phyloP scores from a whole-genome alignment of 208 protist species.

The Trypanosoma rangeli region DNA sequence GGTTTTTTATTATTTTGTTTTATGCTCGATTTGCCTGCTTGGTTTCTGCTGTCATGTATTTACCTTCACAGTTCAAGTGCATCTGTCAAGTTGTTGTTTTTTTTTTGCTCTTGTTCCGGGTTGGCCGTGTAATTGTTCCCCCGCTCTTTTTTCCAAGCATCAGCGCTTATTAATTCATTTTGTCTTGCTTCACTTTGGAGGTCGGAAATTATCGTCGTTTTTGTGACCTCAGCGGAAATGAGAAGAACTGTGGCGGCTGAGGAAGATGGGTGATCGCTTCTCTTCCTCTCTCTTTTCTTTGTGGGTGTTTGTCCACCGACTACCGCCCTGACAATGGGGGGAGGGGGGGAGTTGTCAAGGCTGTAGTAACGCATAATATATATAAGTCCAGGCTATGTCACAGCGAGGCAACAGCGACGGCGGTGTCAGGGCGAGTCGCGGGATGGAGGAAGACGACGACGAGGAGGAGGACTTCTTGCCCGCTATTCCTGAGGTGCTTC shows the following conservation, averaged over 20 bases:
- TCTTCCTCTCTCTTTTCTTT: background rate
- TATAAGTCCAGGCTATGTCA: slow-evolving; percentile 2
- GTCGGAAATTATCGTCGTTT: background rate
- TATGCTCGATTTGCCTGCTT: too few species aligned
- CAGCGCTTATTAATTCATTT: background rate
- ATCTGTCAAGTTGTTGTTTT: background rate
- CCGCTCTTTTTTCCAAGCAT: background rate
- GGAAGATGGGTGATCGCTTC: background rate
- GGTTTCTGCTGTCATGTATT: background rate
- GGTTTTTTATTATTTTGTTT: background rate
- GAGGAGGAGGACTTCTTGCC: slow-evolving; percentile 63
- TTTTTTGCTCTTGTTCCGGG: background rate
- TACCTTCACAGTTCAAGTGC: background rate
- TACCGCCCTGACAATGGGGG: slow-evolving; percentile 12
- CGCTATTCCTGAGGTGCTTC: slow-evolving; percentile 34
- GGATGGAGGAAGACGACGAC: background rate
- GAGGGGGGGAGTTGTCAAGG: background rate
- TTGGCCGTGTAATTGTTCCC: background rate
- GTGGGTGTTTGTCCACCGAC: background rate
- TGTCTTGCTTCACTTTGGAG: background rate
- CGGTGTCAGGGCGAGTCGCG: background rate
- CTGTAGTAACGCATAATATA: background rate
- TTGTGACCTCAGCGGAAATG: background rate
- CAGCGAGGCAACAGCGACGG: background rate
- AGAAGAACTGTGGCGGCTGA: background rate